Evolutionary conservation across 73 alveolate species (phyloP).

Genomic region (Symbiodinium natans): DNA sequence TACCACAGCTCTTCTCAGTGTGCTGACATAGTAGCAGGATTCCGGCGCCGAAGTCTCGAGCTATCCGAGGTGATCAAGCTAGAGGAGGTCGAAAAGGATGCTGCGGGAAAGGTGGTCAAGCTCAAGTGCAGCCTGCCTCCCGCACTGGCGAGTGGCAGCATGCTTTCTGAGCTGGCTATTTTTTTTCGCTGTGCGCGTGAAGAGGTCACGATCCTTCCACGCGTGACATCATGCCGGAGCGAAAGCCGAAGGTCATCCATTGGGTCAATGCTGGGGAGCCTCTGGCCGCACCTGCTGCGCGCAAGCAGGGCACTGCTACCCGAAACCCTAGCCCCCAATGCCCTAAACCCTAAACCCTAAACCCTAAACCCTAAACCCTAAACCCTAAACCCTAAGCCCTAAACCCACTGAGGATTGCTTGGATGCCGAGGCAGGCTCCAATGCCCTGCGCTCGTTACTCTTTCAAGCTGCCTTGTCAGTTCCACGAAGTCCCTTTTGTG

Average conservation of each 20-base stretch:
- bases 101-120: slow-evolving; percentile 30
- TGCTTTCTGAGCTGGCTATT: not conserved
- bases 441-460: no score
- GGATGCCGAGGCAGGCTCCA: slow-evolving; percentile 47
- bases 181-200: not conserved
- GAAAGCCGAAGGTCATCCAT: slow-evolving; percentile 93
- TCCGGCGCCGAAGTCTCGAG: no score
- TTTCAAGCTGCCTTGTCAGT: no score
- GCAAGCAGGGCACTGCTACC: not conserved
- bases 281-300: not conserved
- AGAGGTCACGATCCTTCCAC: slow-evolving; percentile 77
- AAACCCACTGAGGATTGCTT: slow-evolving; percentile 10
- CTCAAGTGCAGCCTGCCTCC: slow-evolving; percentile 44
- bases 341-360: no score
- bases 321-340: not conserved
- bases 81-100: slow-evolving; percentile 30
- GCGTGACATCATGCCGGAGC: slow-evolving; percentile 94
- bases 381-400: not conserved
- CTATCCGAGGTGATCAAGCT: slow-evolving; percentile 47
- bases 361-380: not conserved
- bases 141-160: not conserved
- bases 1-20: no score
- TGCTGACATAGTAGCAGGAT: no score
- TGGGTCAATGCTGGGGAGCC: slow-evolving; percentile 84
- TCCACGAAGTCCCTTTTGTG: no score